phyloP scores from a whole-genome alignment of 2,329 filamentous ascomycete genomes.

The Pyrenophora teres region DNA sequence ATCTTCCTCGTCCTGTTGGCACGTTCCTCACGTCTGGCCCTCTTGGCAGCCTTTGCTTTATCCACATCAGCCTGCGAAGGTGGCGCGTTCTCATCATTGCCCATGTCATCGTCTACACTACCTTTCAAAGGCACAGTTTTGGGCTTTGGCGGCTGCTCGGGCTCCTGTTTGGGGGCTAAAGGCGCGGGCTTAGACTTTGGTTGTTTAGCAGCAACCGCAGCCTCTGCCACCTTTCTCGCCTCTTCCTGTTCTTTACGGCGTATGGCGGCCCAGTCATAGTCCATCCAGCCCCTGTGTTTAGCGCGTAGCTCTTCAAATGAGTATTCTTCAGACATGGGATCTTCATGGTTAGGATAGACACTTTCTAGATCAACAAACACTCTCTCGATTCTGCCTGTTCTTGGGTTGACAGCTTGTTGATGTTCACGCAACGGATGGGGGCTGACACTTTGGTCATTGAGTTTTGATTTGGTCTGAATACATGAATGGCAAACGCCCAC shows the following conservation, averaged over 20 bases:
- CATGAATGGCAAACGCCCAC: conserved; percentile 55
- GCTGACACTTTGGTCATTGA: conserved; percentile 44
- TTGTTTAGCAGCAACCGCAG: conserved; percentile 15
- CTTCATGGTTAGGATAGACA: conserved; percentile 78
- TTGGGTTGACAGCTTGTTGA: conserved; percentile 81
- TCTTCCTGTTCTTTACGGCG: conserved; percentile 34
- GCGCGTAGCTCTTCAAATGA: conserved; percentile 94
- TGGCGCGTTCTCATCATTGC: conserved; percentile 55
- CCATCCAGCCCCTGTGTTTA: conserved; percentile 69
- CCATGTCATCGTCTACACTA: conserved; percentile 37
- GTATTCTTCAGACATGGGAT: conserved; percentile 70
- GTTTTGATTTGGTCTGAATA: conserved; percentile 56
- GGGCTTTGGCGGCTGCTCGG: conserved; percentile 22
- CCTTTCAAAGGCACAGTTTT: conserved; percentile 43
- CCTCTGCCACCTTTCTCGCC: conserved; percentile 34
- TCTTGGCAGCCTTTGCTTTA: conserved; percentile 61
- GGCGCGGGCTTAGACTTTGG: conserved; percentile 19
- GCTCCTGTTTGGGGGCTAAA: conserved; percentile 24
- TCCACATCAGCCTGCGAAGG: conserved; percentile 55
- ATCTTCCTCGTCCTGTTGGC: conserved; percentile 61
- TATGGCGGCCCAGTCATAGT: conserved; percentile 57
- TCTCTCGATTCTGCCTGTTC: conserved; percentile 80
- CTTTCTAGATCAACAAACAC: conserved; percentile 86
- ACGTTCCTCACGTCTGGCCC: conserved; percentile 54
- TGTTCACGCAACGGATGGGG: conserved; percentile 72